Evolutionary conservation across 306 rosid species (phyloP), one percentile per base, ranked within the genome.

Genomic region (Citrullus mucosospermus): DNA sequence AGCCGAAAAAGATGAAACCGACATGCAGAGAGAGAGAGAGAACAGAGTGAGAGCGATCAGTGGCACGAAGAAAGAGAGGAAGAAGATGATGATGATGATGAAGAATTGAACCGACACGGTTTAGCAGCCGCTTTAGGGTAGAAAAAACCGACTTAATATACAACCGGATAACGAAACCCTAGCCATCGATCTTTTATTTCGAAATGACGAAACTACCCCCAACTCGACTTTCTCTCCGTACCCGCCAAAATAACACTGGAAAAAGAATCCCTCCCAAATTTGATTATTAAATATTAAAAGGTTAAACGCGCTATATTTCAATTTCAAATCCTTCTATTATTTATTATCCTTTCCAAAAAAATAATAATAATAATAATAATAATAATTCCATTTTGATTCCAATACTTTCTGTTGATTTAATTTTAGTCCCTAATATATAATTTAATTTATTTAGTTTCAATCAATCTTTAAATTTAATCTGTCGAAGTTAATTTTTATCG

Each of bases 131-230:
- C 89, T 39, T 41, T 44, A 61, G 86, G 86, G 83, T 79, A 70
- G 81, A 89, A 85, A 81, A 76, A 71, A 58, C 44, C 69, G 69
- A 61, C 59, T 53, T 87, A 80, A 81, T 84, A 88, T 88, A 87
- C 89, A 90, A 57, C 36, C 73, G 38, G 77, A 86, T 79, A 15
- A 70, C 66, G 84, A 86, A 94, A 94, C 98, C 98, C 98, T 94
- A 94, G 92, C 82, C 70, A 80, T 4, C 32, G 66, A 43, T 14
- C 2, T 15, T 0, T 1, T 14, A 13, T 55, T 54, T 6, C 0
- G 18, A 62, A 91, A 92, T 86, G 82, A 85, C 98, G 6, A 0
- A 16, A 61, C 1, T 85, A 41, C 89, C 97, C 96, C 41, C 36
- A 18, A 5, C 60, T 22, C 48, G 4, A 41, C 74, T 39, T 66